Evolutionary conservation across 2,329 filamentous ascomycete genomes (phyloP), one percentile per base, ranked within the genome.

Genomic region (Alternaria sp.): DNA sequence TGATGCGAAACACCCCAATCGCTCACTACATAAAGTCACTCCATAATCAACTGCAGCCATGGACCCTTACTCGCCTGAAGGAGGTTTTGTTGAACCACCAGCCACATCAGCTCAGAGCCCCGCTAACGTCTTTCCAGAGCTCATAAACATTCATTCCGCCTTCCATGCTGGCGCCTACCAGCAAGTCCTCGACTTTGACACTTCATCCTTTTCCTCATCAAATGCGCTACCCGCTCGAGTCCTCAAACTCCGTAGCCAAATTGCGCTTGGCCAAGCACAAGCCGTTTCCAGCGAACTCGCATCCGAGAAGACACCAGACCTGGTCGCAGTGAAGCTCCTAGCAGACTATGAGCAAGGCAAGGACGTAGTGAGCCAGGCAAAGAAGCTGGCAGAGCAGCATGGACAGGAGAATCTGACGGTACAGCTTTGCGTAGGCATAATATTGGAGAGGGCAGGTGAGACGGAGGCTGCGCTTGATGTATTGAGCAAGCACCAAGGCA

Each of bases 391-490:
- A 1, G 84, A 86, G 61, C 84, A 85, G 13, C 82, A 88, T 14
- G 83, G 83, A 23, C 91, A 95, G 59, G 73, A 72, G 40, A 96
- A 97, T 74, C 79, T 86, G 52, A 88, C 85, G 0, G 93, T 98
- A 33, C 92, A 97, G 81, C 82, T 97, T 37, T 79, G 94, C 7
- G 89, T 86, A 28, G 93, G 90, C n/a, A 94, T 88, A 0, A 86
- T 98, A 46, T 81, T 98, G 61, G 91, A 94, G 73, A 87, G 87
- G 21, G 88, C 87, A 23, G 93, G 90, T 28, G 90, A 91, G 81
- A 86, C 87, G n/a, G 93, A 97, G 62, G 90, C 94, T 76, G 95
- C 95, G 13, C 79, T 98, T 58, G 85, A 87, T 44, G 80, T 98
- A 61, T 80, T 98, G 69, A 86, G 86, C 44, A 88, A 91, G 78